Evolutionary conservation across 2,329 filamentous ascomycete genomes (phyloP), one percentile per base, ranked within the genome.

Genomic region (Pseudogymnoascus verrucosus): DNA sequence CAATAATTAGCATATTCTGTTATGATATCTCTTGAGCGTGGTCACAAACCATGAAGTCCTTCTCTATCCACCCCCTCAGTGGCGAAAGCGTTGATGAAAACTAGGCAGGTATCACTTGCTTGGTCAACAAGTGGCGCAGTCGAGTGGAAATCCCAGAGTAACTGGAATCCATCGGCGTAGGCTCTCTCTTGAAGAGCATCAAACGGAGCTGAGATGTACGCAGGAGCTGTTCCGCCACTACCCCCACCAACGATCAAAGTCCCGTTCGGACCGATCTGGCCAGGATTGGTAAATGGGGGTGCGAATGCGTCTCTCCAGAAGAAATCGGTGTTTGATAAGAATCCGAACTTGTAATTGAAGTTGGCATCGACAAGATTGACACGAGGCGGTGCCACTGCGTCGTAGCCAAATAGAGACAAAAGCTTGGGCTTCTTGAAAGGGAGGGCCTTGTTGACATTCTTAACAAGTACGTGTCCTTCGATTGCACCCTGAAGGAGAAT

Each of bases 1-100:
- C 12, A 7, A 51, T 12, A 4, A 2, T 51, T 3, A 51, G 44
- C 6, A 28, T 51, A 12, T 28, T 26, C 3, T 5, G 6, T 44
- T 44, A 14, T 23, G 3, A 23, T 44, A 26, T 26, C 12, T 51
- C 19, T 51, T 8, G 44, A 4, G 12, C 12, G n/a, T 21, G 40
- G 44, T 26, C 4, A 51, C 44, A n/a, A 26, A 51, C 44, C 86
- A 31, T 81, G 80, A 42, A 90, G 77, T 6, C 79, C 80, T 0
- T 83, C 77, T 57, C 85, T 80, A 64, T 90, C 81, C 67, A 82
- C 88, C 1, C 88, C 89, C 74, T 96, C 91, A 1, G 88, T 86
- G 0, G 88, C 84, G 74, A 88, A 90, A 6, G 80, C 82, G 70
- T 89, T 89, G 68, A 84, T 82, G 67, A 89, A 84, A 0, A 88